Evolutionary conservation across 805 yeast genomes (phyloP), one percentile per base, ranked within the genome.

Genomic region (Candida tammaniensis): DNA sequence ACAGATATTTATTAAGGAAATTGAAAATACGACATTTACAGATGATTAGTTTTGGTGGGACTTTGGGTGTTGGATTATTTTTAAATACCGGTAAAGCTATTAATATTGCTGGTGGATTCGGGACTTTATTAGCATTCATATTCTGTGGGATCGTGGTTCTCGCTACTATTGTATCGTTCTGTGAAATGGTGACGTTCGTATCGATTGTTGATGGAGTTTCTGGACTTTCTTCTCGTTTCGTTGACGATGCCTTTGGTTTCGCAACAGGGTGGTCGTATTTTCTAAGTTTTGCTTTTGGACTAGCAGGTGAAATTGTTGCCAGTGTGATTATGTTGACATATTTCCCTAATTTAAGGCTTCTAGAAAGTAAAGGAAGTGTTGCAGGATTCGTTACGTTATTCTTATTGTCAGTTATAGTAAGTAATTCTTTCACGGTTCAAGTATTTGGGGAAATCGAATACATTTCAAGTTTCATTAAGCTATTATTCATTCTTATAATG

Each of bases 301-400:
- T 85, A 40, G 88, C 95, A 0, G 77, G 89, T 0, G 95, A 86
- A 50, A 71, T 86, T 3, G 82, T 86, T 9, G 94, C 94, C 0
- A 82, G 86, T 13, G 77, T 86, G 0, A 79, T 86, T 19, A 74
- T 86, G 79, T 59, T 86, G 27, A 73, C 83, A 28, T 86, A 78
- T 50, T 87, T 78, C 51, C 72, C 78, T 1, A 52, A 66, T 25
- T 58, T 83, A 27, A 50, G 74, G n/a, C 62, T 79, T 7, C 72
- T 80, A 0, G 65, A 69, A 6, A 60, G 48, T 28, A 49, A 48
- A 9, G 68, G 78, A 0, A 63, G 76, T 6, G 48, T 61, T 1
- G 61, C 59, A 9, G 85, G 87, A 3, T 87, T 82, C 11, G 86
- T 87, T 63, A 71, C 84, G 2, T 58, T 86, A 0, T 65, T 86